Evolutionary conservation across 1,284 basidiomycete genomes (phyloP), one percentile per base, ranked within the genome.

Genomic region (Cutaneotrichosporon sp.): DNA sequence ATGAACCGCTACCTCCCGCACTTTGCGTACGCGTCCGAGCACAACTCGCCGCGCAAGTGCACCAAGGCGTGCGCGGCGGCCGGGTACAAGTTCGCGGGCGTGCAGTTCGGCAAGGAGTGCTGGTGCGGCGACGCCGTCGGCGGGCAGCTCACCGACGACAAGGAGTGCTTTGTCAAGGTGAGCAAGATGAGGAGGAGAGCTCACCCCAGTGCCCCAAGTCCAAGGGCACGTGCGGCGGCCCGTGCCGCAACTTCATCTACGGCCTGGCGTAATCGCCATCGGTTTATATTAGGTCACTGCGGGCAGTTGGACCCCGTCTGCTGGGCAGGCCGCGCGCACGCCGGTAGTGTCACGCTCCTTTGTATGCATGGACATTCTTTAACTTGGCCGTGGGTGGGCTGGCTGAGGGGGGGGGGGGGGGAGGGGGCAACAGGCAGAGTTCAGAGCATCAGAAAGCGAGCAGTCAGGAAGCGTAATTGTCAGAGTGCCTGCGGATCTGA

Each of bases 41-140:
- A 56, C 61, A 69, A 67, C 52, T 54, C 49, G 42, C 64, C 66
- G n/a, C 56, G 58, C 52, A 67, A 58, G 63, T 71, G 69, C 59
- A 56, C 64, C 36, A 43, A 58, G 38, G 54, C 55, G 18, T 71
- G 69, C 59, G n/a, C 34, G 49, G 52, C 31, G 9, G 52, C 27
- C 50, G 69, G 45, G 50, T 67, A 20, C 60, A 56, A 33, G 24
- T 63, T 59, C 36, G 69, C 66, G 4, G 69, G 69, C 38, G 54
- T 71, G 18, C 64, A 71, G 62, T 66, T 57, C 51, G 64, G 60
- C 54, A 54, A 64, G 29, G 66, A 72, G 55, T 72, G 70, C 62
- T 72, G 61, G 54, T 72, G 70, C 56, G 70, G 70, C 18, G 56
- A 67, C 54, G 31, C 55, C 24, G 22, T 67, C 47, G 66, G 58